A percentile compares a stretch with the other conserved stretches of the same genome.
These are phyloP conservation scores for Penicillium sp. DNA, from an alignment of 2,329 filamentous ascomycete genomes.

Conservation along the genomic window DNA sequence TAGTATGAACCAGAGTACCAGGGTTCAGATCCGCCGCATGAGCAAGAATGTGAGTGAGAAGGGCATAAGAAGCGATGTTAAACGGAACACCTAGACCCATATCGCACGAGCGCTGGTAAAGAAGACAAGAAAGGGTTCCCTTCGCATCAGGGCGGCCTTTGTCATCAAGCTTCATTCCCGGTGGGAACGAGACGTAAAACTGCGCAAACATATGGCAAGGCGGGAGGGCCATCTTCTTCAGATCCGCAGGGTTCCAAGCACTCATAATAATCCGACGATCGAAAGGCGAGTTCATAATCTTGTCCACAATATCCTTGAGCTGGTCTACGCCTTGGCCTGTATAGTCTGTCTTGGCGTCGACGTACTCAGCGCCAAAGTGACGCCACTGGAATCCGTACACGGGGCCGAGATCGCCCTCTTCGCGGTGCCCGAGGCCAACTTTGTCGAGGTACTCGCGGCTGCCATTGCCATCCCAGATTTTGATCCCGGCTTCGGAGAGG, in stretches of 20 bases:
- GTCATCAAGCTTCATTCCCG: conserved; percentile 24
- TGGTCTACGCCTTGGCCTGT: conserved; percentile 88
- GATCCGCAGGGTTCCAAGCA: conserved; percentile 89
- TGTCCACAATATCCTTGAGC: conserved; percentile 83
- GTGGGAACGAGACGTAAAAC: conserved; percentile 82
- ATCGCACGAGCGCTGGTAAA: conserved; percentile 94
- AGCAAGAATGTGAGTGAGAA: conserved; percentile 93
- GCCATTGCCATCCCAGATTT: conserved; percentile 98
- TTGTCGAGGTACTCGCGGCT: conserved; percentile 85
- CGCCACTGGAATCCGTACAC: conserved; percentile 99
- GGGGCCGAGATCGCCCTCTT: conserved; percentile 84
- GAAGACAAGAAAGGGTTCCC: conserved; percentile 77
- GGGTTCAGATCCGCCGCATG: conserved; percentile 81
- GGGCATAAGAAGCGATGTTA: conserved; percentile 92
- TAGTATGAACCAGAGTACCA: conserved; percentile 86
- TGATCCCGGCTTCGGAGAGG: conserved; percentile 76
- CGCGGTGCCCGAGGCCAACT: conserved; percentile 76
- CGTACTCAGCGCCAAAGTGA: conserved; percentile 91
- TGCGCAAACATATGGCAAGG: conserved; percentile 98
- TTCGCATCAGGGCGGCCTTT: conserved; percentile 43
- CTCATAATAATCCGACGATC: conserved; percentile 86
- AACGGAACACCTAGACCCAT: conserved; percentile 98
- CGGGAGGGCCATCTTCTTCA: conserved; percentile 85
- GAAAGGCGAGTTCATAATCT: conserved; percentile 78
- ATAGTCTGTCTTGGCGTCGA: conserved; percentile 77